A percentile compares a stretch with the other conserved stretches of the same genome.
Conservation (phyloP, 164 flowering plant species). For the Vitis cinerea region DNA sequence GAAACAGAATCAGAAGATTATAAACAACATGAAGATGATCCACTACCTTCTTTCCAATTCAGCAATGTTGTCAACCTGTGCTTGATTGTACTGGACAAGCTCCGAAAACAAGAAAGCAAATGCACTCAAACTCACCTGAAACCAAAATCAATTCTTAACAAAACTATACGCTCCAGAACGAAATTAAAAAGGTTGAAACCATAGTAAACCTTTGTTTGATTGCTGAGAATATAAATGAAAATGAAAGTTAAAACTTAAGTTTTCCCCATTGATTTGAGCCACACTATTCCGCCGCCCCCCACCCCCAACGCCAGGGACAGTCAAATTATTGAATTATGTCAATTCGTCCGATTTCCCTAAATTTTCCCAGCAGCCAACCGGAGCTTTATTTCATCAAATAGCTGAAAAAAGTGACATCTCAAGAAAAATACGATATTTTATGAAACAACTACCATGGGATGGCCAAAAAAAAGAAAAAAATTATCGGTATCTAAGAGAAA, state of each 20-base stretch:
- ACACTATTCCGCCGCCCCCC: no score
- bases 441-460: no score
- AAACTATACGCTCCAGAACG: not conserved
- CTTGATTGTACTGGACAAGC: constrained; percentile 97
- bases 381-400: no score
- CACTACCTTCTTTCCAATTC: constrained; percentile 89
- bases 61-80: constrained; percentile 94
- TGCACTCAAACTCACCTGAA: constrained; percentile 96
- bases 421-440: no score
- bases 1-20: no score
- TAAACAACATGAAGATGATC: not conserved
- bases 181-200: not conserved
- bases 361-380: not conserved
- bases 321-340: no score
- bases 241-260: not conserved
- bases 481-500: no score
- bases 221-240: not conserved
- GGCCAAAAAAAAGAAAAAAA: no score
- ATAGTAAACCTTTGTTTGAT: not conserved
- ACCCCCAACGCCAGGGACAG: no score
- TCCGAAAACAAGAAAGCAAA: constrained; percentile 95
- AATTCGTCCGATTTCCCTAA: not conserved
- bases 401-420: no score
- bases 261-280: not conserved
- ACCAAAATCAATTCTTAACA: not conserved